Evolutionary conservation across 148 eudicot species (phyloP), one percentile per base, ranked within the genome.

Genomic region (Linanthus parryae): DNA sequence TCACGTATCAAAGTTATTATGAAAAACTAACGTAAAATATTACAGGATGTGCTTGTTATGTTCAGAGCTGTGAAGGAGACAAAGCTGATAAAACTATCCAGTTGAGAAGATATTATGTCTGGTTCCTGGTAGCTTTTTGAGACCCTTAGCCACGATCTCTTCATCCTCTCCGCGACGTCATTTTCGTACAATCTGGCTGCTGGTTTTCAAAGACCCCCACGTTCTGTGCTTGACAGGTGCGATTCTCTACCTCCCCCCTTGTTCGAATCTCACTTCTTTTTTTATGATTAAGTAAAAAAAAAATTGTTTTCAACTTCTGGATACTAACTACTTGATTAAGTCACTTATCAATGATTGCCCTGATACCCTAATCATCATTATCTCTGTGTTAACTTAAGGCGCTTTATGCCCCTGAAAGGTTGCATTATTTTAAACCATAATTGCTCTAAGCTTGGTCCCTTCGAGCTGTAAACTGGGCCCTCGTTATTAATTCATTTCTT

Each of bases 201-300:
- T 1, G 8, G 3, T 40, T 16, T 29, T 7, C 16, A 25, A 16
- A 14, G 24, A 21, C 4, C 39, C 24, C 53, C 76, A 67, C 76
- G 73, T 75, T 70, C 58, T 62, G 20, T 62, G 38, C 65, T 45
- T 70, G 66, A 52, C 58, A 39, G 39, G 22, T 14, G n/a, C 50
- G 24, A 59, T 62, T 70, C 51, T 54, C 44, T 48, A 46, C 58
- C 48, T 22, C 29, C 36, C 48, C 18, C 19, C 33, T 53, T 44
- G 42, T 18, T 47, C 59, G 47, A 44, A 62, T 57, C 17, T 21
- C 21, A 49, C 36, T 28, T 20, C 23, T 23, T 33, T 55, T 28
- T 27, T 38, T 54, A n/a, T n/a, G n/a, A n/a, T n/a, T n/a, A n/a
- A n/a, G n/a, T n/a, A n/a, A n/a, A n/a, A n/a, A n/a, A n/a, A n/a